Base-by-base conservation (phyloP, 352 stramenopile genomes). In the Phytophthora pseudosyringae region DNA sequence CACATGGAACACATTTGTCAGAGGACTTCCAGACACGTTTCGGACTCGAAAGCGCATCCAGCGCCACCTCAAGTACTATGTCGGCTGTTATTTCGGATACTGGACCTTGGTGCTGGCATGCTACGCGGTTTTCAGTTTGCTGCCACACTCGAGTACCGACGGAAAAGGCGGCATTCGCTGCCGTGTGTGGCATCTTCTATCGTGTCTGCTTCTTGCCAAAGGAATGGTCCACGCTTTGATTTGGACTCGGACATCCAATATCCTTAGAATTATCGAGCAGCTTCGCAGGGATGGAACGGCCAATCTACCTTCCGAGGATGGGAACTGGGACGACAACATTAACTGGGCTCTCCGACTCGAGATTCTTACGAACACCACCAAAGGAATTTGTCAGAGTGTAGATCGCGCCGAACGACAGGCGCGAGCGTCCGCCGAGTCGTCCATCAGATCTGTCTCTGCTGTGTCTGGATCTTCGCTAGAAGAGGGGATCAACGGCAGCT, bases 291-390 rank as follows among this genome's bases (percentile, higher is more conserved):
- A 84, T 28, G 83, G 83, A 7, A 82, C 76, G 21, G 77, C 88
- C 0, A 73, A 92, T 60, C 45, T 92, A 18, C 81, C 86, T 7
- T 43, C 71, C 7, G 80, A 90, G 47, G 83, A 55, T 25, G 48
- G 48, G 3, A 55, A 55, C 32, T 55, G 48, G 48, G 48, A 91
- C 45, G 84, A 92, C 53, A 93, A 81, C 48, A 94, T 97, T 55
- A 97, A 97, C 52, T 93, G 85, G 84, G 89, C 87, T 1, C 53
- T 97, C 18, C 78, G 89, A n/a, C 64, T 90, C 6, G 89, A 97
- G 55, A 95, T 97, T 60, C 49, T 97, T 13, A 93, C 80, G 0
- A 93, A 94, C 48, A 95, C 89, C 1, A 95, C 89, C 1, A 83
- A 89, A 61, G 89, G 89, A 9, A 96, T 96, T 68, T 94, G 83